These are phyloP conservation scores for Petunia hybrid DNA, from an alignment of 305 asterid species.

Conservation along the genomic window DNA sequence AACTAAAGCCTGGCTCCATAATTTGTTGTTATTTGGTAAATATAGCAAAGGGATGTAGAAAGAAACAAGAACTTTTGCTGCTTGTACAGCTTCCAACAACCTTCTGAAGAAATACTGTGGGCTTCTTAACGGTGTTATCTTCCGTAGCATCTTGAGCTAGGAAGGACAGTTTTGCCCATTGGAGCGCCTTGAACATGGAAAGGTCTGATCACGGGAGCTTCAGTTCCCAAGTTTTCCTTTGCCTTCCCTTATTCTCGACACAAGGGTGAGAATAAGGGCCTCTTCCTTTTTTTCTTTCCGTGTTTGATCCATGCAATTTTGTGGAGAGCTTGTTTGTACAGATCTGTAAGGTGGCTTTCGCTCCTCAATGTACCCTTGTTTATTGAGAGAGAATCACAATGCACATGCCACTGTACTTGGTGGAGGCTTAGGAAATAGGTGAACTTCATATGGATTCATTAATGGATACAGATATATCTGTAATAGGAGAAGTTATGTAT, in stretches of 20 bases:
- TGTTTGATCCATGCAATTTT: constrained; percentile 14
- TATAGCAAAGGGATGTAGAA: background rate
- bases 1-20: constrained; percentile 21
- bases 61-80: background rate
- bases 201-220: background rate
- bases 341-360: constrained; percentile 27
- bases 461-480: constrained; percentile 18
- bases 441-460: constrained; percentile 22
- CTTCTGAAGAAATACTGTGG: constrained; percentile 11
- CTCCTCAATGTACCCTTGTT: constrained; percentile 19
- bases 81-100: background rate
- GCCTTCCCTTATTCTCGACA: constrained; percentile 7
- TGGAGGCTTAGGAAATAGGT: constrained; percentile 29
- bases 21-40: constrained; percentile 5
- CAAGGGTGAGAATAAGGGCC: background rate
- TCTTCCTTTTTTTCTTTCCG: background rate
- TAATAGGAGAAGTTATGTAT: constrained; percentile 6
- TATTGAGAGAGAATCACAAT: background rate
- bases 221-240: constrained; percentile 18
- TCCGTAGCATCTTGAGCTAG: constrained; percentile 6
- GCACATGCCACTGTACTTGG: constrained; percentile 30
- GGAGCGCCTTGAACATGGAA: background rate
- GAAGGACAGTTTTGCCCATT: background rate
- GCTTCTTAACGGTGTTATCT: constrained; percentile 26
- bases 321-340: constrained; percentile 32